Evolutionary conservation across 2,329 filamentous ascomycete species (phyloP), one percentile per base, ranked within the genome.

Genomic region (Blastomyces gilchristii): DNA sequence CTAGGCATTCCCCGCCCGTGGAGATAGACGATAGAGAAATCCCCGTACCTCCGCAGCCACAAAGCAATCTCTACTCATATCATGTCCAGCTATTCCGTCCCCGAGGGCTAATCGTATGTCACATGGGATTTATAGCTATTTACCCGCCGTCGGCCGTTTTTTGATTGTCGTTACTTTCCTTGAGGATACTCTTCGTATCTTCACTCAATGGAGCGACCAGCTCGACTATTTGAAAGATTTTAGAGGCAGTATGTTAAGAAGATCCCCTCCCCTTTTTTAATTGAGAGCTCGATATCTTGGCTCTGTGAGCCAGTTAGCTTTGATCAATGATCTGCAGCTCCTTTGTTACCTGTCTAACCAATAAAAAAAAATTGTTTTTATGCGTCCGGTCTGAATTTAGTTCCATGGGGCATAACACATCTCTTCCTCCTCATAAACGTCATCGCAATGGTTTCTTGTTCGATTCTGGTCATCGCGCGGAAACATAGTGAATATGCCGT

Each of bases 161-260:
- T 79, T 99, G 69, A 99, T 99, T 70, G 94, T 99, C 63, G 94
- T 97, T 62, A 99, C 94, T 66, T 99, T 99, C 80, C 83, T 99
- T 70, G 94, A 99, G 78, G 94, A 99, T 81, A 91, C 92, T 59
- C 81, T 99, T 66, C 86, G 94, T 75, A 99, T 99, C 78, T 82
- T 97, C 71, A 99, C 94, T 69, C 94, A 99, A 86, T 99, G 94
- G 92, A 86, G 76, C 74, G 94, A 97, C 75, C 94, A 99, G 81
- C 84, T 99, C 65, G 82, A 89, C 65, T 99, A 97, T 76, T 86
- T 99, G 62, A 87, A 89, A 75, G 90, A 96, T 71, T 97, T 95
- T 82, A 85, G 93, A 74, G 84, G 90, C 76, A 97, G 93, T 97
- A 88, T 79, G 89, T 77, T 79, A 89, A 22, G 2, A 16, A 16